These are phyloP conservation scores for Adansonia gregorii DNA, from an alignment of 441 rosid species.

Conservation along the genomic window DNA sequence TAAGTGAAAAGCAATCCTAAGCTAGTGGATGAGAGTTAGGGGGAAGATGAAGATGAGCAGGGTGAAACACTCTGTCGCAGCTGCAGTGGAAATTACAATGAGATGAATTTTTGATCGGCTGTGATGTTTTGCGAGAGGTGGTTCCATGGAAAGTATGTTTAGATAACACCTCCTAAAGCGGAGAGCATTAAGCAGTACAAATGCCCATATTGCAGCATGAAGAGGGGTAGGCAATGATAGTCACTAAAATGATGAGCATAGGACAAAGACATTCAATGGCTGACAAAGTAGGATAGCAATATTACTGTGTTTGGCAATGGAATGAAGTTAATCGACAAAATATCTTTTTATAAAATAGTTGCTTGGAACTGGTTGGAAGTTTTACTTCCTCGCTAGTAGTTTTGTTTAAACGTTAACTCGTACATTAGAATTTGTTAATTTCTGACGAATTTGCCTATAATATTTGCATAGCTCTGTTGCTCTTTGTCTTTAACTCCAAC, in stretches of 20 bases:
- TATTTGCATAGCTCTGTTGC: background rate
- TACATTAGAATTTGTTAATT: slow-evolving; percentile 27
- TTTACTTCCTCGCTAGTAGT: slow-evolving; percentile 12
- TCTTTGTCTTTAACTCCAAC: background rate
- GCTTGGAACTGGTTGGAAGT: slow-evolving; percentile 27
- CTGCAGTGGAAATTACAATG: slow-evolving; percentile 54
- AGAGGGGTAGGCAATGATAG: slow-evolving; percentile 59
- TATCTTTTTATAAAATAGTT: slow-evolving; percentile 36
- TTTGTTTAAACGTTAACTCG: slow-evolving; percentile 29
- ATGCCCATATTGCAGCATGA: slow-evolving; percentile 65
- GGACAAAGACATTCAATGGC: slow-evolving; percentile 21
- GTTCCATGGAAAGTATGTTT: slow-evolving; percentile 66
- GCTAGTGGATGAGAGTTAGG: slow-evolving; percentile 49
- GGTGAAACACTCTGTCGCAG: slow-evolving; percentile 60
- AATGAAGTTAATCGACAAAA: slow-evolving; percentile 26
- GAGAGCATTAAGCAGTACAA: slow-evolving; percentile 64
- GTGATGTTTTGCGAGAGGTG: slow-evolving; percentile 62
- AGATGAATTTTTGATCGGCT: slow-evolving; percentile 64
- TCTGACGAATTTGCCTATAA: background rate
- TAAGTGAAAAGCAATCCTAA: slow-evolving; percentile 54
- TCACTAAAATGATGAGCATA: background rate
- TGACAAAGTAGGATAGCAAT: slow-evolving; percentile 36
- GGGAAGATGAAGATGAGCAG: slow-evolving; percentile 59
- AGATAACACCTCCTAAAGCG: slow-evolving; percentile 66
- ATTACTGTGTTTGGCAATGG: slow-evolving; percentile 25